phyloP scores from a whole-genome alignment of 2,329 filamentous ascomycete genomes.

The Teratosphaeria viscida region DNA sequence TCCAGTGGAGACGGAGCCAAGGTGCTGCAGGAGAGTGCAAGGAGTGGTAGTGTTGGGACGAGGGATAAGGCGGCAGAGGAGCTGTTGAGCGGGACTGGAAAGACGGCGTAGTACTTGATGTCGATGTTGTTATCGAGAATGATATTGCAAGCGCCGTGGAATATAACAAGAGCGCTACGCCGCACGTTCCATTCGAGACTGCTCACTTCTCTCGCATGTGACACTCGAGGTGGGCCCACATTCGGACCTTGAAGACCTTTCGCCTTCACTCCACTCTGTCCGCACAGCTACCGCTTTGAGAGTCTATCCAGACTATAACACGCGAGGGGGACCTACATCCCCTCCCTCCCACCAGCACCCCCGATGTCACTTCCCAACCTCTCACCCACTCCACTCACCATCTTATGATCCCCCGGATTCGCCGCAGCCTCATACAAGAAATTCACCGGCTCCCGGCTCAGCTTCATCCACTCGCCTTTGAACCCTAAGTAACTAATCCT shows the following conservation, averaged over 20 bases:
- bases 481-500: slow-evolving; percentile 78
- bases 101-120: background rate
- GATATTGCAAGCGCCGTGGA: too few species aligned
- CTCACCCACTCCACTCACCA: slow-evolving; percentile 28
- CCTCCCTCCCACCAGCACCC: slow-evolving; percentile 20
- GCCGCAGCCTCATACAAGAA: slow-evolving; percentile 91
- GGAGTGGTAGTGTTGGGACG: slow-evolving; percentile 29
- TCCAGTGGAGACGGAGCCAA: background rate
- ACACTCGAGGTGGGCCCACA: too few species aligned
- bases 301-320: background rate
- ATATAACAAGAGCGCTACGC: too few species aligned
- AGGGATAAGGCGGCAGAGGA: slow-evolving; percentile 35
- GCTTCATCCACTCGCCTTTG: slow-evolving; percentile 83
- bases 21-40: slow-evolving; percentile 29
- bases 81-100: slow-evolving; percentile 22
- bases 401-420: slow-evolving; percentile 76
- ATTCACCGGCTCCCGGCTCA: slow-evolving; percentile 71
- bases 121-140: too few species aligned
- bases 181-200: too few species aligned
- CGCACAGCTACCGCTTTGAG: too few species aligned
- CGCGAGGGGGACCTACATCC: background rate
- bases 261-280: too few species aligned
- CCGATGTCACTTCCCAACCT: slow-evolving; percentile 24
- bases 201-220: too few species aligned
- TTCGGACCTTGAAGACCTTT: too few species aligned